Evolutionary conservation across 768 basidiomycete species (phyloP), one percentile per base, ranked within the genome.

Genomic region (Galerina marginata): DNA sequence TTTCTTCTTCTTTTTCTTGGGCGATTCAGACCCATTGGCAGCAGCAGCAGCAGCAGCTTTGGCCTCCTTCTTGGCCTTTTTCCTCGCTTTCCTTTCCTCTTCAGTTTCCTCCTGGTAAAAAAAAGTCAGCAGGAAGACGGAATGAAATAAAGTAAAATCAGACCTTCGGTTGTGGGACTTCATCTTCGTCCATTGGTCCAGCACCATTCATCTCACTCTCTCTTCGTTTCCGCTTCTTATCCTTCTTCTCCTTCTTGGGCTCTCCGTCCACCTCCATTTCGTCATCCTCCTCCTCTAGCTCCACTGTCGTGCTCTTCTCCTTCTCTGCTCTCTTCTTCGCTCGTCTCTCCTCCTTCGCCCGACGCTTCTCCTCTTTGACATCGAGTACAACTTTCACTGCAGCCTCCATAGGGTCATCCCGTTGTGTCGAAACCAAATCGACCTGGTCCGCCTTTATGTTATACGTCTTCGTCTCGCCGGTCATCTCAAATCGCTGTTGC

Each of bases 361-460:
- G 86, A 74, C 81, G 84, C 81, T 93, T 94, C 79, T 96, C 95
- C 62, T 90, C 90, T 77, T 93, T 93, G 66, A 92, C 90, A 59
- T 95, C 92, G 66, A 86, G 69, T 42, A 86, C 92, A 36, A 82
- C 88, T 75, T 89, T 83, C 23, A 93, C 78, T 2, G 94, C 95
- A 23, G 81, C 74, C 67, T 91, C 86, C 74, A 89, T 77, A n/a
- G 93, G 88, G 45, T 86, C 84, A 52, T 89, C 68, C 52, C 89
- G 85, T 74, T 96, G 95, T 36, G 96, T 92, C 40, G 95, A 84
- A 48, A 98, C 84, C 61, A 98, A 80, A 68, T 88, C 86, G 51
- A 93, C 86, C 26, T 87, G 84, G 74, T 99, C 96, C 38, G 92
- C 91, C 33, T 88, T 86, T 20, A 86, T 82, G 73, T 98, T 97